phyloP scores from a whole-genome alignment of 305 asterid species.

The Fraxinus albicans region DNA sequence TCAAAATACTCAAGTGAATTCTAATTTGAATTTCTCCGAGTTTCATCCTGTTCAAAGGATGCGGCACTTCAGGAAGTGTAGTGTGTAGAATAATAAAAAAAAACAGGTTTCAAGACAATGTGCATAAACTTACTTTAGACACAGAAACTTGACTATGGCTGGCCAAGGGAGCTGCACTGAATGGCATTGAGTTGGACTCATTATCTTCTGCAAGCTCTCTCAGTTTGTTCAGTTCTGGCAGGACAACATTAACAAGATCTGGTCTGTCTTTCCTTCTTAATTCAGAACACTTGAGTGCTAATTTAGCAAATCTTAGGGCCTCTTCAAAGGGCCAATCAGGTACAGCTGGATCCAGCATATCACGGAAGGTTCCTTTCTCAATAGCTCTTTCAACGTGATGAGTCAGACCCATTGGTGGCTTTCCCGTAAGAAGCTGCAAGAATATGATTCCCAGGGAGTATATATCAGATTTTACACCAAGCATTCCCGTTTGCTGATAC shows the following conservation, averaged over 20 bases:
- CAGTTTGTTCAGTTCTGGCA: conserved; percentile 51
- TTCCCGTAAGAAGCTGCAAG: conserved; percentile 62
- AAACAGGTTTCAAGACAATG: not conserved
- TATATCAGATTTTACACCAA: conserved; percentile 72
- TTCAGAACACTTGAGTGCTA: conserved; percentile 54
- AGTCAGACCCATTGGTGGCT: conserved; percentile 67
- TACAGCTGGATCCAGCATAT: conserved; percentile 57
- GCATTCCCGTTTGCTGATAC: conserved; percentile 83
- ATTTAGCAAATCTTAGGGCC: conserved; percentile 49
- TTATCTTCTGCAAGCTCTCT: conserved; percentile 60
- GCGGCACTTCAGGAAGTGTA: not conserved
- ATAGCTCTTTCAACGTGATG: conserved; percentile 61
- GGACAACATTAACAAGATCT: conserved; percentile 59
- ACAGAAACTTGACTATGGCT: conserved; percentile 56
- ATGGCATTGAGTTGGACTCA: conserved; percentile 23
- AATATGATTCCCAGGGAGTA: conserved; percentile 64
- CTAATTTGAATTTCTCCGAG: not conserved
- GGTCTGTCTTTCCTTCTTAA: conserved; percentile 75
- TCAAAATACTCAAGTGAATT: not conserved
- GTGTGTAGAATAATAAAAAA: not conserved
- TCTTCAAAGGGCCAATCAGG: conserved; percentile 65
- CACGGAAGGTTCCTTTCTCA: conserved; percentile 46
- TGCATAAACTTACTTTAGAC: conserved; percentile 49
- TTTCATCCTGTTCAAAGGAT: not conserved
- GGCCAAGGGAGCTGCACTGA: conserved; percentile 35